Conservation (phyloP, 345 rosid genomes). For the Murraya paniculata region DNA sequence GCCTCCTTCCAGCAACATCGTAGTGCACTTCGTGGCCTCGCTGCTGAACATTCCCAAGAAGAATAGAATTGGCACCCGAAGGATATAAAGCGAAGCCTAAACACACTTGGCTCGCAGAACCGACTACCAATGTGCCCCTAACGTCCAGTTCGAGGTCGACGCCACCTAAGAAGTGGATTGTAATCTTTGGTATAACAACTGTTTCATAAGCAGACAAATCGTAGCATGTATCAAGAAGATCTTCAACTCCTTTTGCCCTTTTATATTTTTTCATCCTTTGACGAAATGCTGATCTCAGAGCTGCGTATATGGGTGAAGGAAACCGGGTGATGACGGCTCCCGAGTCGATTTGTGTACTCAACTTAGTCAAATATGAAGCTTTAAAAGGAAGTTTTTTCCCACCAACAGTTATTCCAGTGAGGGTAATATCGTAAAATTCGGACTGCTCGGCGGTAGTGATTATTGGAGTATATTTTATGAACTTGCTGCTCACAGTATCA, state of each 20-base stretch:
- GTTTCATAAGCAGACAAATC: too few relatives aligned
- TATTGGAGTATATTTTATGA: too few relatives aligned
- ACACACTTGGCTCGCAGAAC: background rate
- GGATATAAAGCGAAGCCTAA: slow-evolving; percentile 15
- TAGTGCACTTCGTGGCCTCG: background rate
- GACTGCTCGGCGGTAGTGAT: background rate
- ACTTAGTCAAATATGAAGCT: background rate
- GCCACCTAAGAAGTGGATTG: slow-evolving; percentile 12
- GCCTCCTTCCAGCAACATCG: background rate
- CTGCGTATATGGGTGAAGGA: background rate
- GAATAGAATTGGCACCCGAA: background rate
- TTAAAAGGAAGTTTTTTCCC: background rate
- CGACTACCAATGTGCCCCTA: slow-evolving; percentile 1
- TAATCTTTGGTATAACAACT: background rate
- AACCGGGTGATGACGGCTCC: slow-evolving; percentile 22
- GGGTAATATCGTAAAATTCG: slow-evolving; percentile 23
- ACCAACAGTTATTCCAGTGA: slow-evolving; percentile 19
- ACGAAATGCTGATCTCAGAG: too few relatives aligned
- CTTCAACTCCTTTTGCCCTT: too few relatives aligned
- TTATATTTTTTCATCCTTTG: too few relatives aligned
- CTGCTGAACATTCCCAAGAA: background rate
- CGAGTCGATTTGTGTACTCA: slow-evolving; percentile 26
- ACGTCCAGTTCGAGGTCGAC: slow-evolving; percentile 14
- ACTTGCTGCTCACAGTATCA: too few relatives aligned
- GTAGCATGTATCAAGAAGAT: too few relatives aligned